A percentile compares a stretch with the other conserved stretches of the same genome.
These are phyloP conservation scores for Claviceps citrina DNA, from an alignment of 2,329 filamentous ascomycete genomes.

Conservation along the genomic window DNA sequence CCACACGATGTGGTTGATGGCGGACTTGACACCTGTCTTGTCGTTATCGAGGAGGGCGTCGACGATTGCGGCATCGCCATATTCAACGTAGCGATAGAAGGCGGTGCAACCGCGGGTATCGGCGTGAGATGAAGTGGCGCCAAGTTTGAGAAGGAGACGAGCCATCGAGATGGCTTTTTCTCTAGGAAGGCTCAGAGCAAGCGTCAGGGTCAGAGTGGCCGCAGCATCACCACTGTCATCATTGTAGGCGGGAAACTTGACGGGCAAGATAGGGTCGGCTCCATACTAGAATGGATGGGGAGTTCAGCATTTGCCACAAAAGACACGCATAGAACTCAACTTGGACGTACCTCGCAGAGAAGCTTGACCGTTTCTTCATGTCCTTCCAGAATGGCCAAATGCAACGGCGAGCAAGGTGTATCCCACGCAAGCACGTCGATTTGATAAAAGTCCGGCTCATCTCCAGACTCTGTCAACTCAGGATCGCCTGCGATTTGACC, in stretches of 20 bases:
- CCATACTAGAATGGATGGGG: slow-evolving; percentile 45
- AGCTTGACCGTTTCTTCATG: slow-evolving; percentile 53
- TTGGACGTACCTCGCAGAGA: slow-evolving; percentile 41
- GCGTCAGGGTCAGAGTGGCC: slow-evolving; percentile 53
- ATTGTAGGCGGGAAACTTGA: slow-evolving; percentile 47
- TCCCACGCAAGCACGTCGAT: slow-evolving; percentile 73
- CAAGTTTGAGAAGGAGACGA: slow-evolving; percentile 48
- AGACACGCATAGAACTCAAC: not conserved
- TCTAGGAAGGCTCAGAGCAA: slow-evolving; percentile 49
- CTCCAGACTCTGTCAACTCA: slow-evolving; percentile 36
- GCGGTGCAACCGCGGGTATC: slow-evolving; percentile 49
- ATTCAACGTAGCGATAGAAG: slow-evolving; percentile 48
- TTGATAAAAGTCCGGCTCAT: slow-evolving; percentile 67
- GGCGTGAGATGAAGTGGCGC: slow-evolving; percentile 58
- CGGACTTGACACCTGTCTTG: slow-evolving; percentile 41
- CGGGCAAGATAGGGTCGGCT: slow-evolving; percentile 58
- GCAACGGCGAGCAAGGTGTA: slow-evolving; percentile 54
- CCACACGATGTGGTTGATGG: slow-evolving; percentile 49
- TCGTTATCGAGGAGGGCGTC: slow-evolving; percentile 40
- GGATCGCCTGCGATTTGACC: slow-evolving; percentile 21
- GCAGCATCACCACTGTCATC: slow-evolving; percentile 30
- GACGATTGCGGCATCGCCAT: slow-evolving; percentile 31
- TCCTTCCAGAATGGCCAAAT: slow-evolving; percentile 62
- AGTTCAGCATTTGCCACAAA: not conserved
- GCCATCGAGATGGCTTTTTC: slow-evolving; percentile 52